A percentile compares a stretch with the other conserved stretches of the same genome.
Conservation (phyloP, 129 eudicot genomes). For the Flaveria linearis region DNA sequence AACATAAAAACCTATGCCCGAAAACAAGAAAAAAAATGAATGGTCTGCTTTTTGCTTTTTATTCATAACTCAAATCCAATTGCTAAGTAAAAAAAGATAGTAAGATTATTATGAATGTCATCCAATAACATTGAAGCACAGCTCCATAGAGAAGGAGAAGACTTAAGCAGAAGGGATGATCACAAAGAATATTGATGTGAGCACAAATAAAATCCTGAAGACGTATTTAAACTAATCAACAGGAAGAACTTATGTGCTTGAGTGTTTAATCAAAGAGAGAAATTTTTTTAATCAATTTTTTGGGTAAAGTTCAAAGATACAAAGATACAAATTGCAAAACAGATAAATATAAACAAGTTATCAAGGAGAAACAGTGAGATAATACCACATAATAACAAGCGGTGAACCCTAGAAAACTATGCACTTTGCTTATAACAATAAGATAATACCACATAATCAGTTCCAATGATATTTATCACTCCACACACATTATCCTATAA, state of each 20-base stretch:
- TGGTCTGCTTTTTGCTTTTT: no score
- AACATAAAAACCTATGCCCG: no score
- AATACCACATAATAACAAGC: not conserved
- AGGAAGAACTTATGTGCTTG: slow-evolving; percentile 41
- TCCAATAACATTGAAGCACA: slow-evolving; percentile 36
- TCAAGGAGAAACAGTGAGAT: not conserved
- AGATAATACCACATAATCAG: not conserved
- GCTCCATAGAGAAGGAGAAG: slow-evolving; percentile 23
- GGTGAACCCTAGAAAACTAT: not conserved
- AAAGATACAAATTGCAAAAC: not conserved
- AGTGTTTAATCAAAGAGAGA: not conserved
- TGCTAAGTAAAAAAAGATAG: not conserved
- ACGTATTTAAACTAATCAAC: not conserved
- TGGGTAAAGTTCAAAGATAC: no score
- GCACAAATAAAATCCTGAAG: slow-evolving; percentile 42
- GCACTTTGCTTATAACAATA: not conserved
- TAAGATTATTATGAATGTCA: slow-evolving; percentile 13
- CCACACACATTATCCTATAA: not conserved
- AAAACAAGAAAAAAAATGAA: no score
- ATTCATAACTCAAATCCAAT: not conserved
- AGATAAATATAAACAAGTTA: not conserved
- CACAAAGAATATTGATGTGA: slow-evolving; percentile 30
- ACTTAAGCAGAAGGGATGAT: slow-evolving; percentile 39
- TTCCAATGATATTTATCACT: not conserved
- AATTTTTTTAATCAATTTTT: no score